A percentile compares a stretch with the other conserved stretches of the same genome.
phyloP scores from a whole-genome alignment of 106 monocot species.

The Phalaenopsis aphrodite region DNA sequence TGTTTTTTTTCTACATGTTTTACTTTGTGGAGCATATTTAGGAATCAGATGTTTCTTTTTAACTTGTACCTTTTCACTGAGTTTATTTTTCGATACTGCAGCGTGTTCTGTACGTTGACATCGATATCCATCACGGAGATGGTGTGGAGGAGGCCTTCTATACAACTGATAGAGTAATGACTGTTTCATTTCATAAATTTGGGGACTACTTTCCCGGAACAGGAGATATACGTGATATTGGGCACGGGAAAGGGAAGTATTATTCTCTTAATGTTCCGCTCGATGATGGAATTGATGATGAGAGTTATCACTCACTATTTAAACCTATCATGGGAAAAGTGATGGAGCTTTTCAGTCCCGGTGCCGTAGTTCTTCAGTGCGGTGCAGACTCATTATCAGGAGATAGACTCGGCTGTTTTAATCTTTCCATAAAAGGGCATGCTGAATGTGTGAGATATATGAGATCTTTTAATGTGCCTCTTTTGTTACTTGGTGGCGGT shows the following conservation, averaged over 20 bases:
- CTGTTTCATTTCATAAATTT: slow-evolving; percentile 72
- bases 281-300: slow-evolving; percentile 78
- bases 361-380: slow-evolving; percentile 69
- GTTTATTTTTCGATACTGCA: slow-evolving; percentile 7
- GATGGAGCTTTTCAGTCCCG: slow-evolving; percentile 65
- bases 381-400: slow-evolving; percentile 71
- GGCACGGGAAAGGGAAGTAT: slow-evolving; percentile 61
- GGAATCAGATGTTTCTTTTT: neutral
- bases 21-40: neutral
- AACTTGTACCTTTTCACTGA: neutral
- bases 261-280: slow-evolving; percentile 69
- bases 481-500: slow-evolving; percentile 63
- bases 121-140: slow-evolving; percentile 77
- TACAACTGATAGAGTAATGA: slow-evolving; percentile 75
- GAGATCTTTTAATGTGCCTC: slow-evolving; percentile 68
- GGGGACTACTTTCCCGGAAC: slow-evolving; percentile 75
- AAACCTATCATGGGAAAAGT: slow-evolving; percentile 68
- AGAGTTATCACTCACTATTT: slow-evolving; percentile 71
- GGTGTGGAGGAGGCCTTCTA: slow-evolving; percentile 80
- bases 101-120: slow-evolving; percentile 72
- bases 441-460: slow-evolving; percentile 65
- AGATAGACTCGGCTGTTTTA: slow-evolving; percentile 62
- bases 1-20: neutral
- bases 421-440: slow-evolving; percentile 60
- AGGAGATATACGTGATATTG: slow-evolving; percentile 55